A percentile compares a stretch with the other conserved stretches of the same genome.
Conservation (phyloP, 208 protist genomes). For the Leishmania guyanensis region DNA sequence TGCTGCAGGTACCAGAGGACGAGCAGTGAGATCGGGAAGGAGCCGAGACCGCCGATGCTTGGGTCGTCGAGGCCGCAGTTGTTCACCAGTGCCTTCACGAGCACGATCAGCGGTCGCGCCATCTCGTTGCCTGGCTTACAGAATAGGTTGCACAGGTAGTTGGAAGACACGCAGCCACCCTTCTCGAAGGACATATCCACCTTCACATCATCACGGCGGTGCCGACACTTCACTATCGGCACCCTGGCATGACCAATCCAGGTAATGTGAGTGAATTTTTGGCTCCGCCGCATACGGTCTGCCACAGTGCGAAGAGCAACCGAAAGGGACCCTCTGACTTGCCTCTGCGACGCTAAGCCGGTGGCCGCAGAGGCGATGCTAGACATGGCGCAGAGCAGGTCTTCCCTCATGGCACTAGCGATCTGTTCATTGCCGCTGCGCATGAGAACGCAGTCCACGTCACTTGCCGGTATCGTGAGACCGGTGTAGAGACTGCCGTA, state of each 20-base stretch:
- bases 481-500: slow-evolving; percentile 85
- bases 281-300: slow-evolving; percentile 44
- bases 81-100: slow-evolving; percentile 75
- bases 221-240: slow-evolving; percentile 83
- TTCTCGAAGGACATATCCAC: slow-evolving; percentile 81
- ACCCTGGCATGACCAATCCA: slow-evolving; percentile 71
- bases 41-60: slow-evolving; percentile 81
- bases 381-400: slow-evolving; percentile 12
- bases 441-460: slow-evolving; percentile 79
- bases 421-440: slow-evolving; percentile 13
- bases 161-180: slow-evolving; percentile 59
- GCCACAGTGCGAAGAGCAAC: slow-evolving; percentile 45
- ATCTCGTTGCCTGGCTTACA: slow-evolving; percentile 59
- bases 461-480: slow-evolving; percentile 72
- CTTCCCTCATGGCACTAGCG: slow-evolving; percentile 11
- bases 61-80: slow-evolving; percentile 69
- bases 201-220: slow-evolving; percentile 37
- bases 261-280: slow-evolving; percentile 37
- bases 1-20: slow-evolving; percentile 78
- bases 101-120: slow-evolving; percentile 72
- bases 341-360: slow-evolving; percentile 6
- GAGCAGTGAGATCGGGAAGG: slow-evolving; percentile 81
- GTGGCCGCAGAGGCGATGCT: slow-evolving; percentile 14
- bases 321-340: slow-evolving; percentile 23
- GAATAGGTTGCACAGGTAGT: slow-evolving; percentile 76